Evolutionary conservation across 495 filamentous ascomycete genomes (phyloP).

Genomic region (Corynascus novoguineensis): DNA sequence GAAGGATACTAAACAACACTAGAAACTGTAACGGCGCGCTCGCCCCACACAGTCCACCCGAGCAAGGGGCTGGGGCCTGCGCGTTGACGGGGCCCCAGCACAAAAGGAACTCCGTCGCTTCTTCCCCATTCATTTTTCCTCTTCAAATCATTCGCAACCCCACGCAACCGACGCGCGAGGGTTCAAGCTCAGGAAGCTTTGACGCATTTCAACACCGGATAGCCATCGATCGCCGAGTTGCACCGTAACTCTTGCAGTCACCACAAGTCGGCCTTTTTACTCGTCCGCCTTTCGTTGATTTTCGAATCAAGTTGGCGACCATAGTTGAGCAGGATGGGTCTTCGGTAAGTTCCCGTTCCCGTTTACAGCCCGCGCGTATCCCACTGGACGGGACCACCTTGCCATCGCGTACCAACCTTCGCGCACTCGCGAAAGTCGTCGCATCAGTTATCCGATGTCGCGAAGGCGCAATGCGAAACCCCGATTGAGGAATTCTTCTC

Average conservation of each 20-base stretch:
- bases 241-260: slow-evolving; percentile 19
- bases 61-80: background rate
- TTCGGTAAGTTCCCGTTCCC: slow-evolving; percentile 59
- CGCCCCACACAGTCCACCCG: background rate
- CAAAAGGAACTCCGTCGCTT: slow-evolving; percentile 26
- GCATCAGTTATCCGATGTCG: background rate
- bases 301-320: background rate
- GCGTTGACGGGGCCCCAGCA: slow-evolving; percentile 11
- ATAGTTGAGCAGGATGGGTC: slow-evolving; percentile 57
- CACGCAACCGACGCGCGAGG: slow-evolving; percentile 27
- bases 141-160: slow-evolving; percentile 29
- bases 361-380: slow-evolving; percentile 22
- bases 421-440: background rate
- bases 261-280: slow-evolving; percentile 12
- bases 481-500: background rate
- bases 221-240: slow-evolving; percentile 29
- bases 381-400: slow-evolving; percentile 14
- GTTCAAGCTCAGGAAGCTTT: slow-evolving; percentile 22
- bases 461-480: background rate
- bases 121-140: slow-evolving; percentile 21
- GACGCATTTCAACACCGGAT: slow-evolving; percentile 26
- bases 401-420: slow-evolving; percentile 11
- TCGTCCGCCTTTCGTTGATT: slow-evolving; percentile 22
- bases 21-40: background rate
- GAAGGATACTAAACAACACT: background rate